phyloP scores from a whole-genome alignment of 352 stramenopile genomes.

The Blastocystis sp. region DNA sequence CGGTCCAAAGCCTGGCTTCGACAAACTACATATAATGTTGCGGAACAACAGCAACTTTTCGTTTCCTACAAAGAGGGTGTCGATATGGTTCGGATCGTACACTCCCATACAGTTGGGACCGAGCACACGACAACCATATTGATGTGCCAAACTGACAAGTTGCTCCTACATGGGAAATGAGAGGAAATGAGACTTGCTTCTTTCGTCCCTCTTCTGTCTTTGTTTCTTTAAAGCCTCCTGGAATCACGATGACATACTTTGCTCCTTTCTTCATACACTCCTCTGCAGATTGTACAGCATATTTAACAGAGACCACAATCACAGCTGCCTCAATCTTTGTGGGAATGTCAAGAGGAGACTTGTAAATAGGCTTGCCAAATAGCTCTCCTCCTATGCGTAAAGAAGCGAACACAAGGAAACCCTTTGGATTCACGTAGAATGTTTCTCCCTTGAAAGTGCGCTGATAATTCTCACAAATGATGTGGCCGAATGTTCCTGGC shows the following conservation, averaged over 20 bases:
- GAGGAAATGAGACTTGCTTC: neutral
- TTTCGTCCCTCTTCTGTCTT: slow-evolving; percentile 50
- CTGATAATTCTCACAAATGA: slow-evolving; percentile 55
- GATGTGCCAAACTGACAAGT: slow-evolving; percentile 21
- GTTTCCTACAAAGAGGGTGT: slow-evolving; percentile 55
- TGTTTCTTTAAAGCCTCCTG: slow-evolving; percentile 53
- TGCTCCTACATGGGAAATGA: neutral
- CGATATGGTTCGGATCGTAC: slow-evolving; percentile 37
- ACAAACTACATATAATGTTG: neutral
- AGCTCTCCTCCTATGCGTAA: slow-evolving; percentile 33
- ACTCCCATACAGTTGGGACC: slow-evolving; percentile 60
- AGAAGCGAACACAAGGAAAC: neutral
- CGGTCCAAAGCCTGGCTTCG: slow-evolving; percentile 42
- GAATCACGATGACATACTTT: slow-evolving; percentile 59
- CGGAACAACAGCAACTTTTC: slow-evolving; percentile 2
- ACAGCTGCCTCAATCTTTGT: slow-evolving; percentile 21
- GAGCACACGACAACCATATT: slow-evolving; percentile 47
- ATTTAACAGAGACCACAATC: slow-evolving; percentile 44
- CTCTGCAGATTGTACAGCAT: slow-evolving; percentile 16
- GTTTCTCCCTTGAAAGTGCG: slow-evolving; percentile 49
- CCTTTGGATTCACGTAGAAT: slow-evolving; percentile 56
- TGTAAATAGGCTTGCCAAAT: slow-evolving; percentile 34
- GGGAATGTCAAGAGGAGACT: slow-evolving; percentile 41
- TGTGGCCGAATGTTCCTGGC: slow-evolving; percentile 33
- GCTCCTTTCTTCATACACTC: slow-evolving; percentile 60